A percentile compares a stretch with the other conserved stretches of the same genome.
phyloP scores from a whole-genome alignment of 306 rosid species.

The Citrullus colocynthis region DNA sequence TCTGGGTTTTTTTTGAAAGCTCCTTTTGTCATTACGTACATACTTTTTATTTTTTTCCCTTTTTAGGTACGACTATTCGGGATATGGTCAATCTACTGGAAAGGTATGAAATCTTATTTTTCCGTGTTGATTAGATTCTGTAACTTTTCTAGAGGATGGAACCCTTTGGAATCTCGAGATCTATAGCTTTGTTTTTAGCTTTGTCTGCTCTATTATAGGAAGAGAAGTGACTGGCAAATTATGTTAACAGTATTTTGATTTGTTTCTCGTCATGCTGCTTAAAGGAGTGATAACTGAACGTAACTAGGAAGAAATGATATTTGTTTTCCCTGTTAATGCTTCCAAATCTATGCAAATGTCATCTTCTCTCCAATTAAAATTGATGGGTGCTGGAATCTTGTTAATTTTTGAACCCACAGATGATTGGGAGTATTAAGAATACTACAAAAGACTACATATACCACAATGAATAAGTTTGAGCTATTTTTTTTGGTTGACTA shows the following conservation, averaged over 20 bases:
- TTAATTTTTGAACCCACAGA: neutral
- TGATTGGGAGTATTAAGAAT: neutral
- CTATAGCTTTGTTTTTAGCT: neutral
- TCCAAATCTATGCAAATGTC: neutral
- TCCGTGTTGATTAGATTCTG: neutral
- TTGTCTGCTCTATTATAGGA: neutral
- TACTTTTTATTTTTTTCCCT: neutral
- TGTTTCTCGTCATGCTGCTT: neutral
- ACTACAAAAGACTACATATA: neutral
- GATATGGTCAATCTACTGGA: conserved; percentile 79
- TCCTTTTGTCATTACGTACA: neutral
- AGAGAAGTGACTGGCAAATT: neutral
- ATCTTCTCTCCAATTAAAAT: neutral
- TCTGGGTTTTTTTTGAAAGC: conserved; percentile 2
- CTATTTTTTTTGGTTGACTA: neutral
- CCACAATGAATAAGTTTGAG: neutral
- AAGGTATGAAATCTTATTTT: conserved; percentile 43
- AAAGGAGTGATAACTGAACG: neutral
- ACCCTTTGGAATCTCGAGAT: neutral
- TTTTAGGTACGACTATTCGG: conserved; percentile 82
- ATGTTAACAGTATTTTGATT: neutral
- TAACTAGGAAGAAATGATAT: neutral
- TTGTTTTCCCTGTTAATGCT: neutral
- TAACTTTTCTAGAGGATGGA: neutral
- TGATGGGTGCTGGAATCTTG: neutral